These are phyloP conservation scores for Russula vinacea DNA, from an alignment of 768 basidiomycete genomes.

Conservation along the genomic window DNA sequence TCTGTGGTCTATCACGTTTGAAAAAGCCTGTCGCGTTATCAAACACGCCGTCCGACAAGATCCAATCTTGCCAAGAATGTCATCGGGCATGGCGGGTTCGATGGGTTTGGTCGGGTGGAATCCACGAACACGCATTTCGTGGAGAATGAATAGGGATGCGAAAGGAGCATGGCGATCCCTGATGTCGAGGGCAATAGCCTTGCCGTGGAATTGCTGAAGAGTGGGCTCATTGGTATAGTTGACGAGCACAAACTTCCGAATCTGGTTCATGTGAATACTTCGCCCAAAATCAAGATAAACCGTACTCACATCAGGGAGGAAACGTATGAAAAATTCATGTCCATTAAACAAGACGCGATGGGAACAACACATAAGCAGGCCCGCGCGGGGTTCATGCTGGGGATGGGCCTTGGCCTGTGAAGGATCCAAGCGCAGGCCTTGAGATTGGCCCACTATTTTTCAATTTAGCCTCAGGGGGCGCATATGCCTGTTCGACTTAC, in stretches of 20 bases:
- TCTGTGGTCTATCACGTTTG: background rate
- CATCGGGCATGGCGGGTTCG: constrained; percentile 26
- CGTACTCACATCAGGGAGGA: constrained; percentile 32
- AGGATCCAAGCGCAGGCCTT: background rate
- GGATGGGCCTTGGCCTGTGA: background rate
- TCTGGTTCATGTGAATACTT: constrained; percentile 15
- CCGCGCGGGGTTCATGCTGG: background rate
- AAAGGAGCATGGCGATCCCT: constrained; percentile 35
- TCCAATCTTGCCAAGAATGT: constrained; percentile 20
- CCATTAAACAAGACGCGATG: constrained; percentile 30
- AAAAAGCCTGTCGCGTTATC: background rate
- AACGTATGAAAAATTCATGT: constrained; percentile 35
- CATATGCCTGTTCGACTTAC: background rate
- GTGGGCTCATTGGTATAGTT: constrained; percentile 32
- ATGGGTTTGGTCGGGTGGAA: constrained; percentile 34
- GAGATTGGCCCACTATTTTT: background rate
- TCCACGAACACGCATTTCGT: constrained; percentile 40
- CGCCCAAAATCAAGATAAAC: background rate
- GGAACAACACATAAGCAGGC: background rate
- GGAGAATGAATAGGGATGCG: constrained; percentile 38
- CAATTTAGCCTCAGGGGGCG: background rate
- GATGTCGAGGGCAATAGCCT: constrained; percentile 38
- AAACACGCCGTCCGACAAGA: background rate
- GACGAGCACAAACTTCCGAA: constrained; percentile 35
- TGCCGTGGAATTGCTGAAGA: constrained; percentile 36